Evolutionary conservation across 2,329 filamentous ascomycete genomes (phyloP).

Genomic region (Calonectria pseudoturangicola): DNA sequence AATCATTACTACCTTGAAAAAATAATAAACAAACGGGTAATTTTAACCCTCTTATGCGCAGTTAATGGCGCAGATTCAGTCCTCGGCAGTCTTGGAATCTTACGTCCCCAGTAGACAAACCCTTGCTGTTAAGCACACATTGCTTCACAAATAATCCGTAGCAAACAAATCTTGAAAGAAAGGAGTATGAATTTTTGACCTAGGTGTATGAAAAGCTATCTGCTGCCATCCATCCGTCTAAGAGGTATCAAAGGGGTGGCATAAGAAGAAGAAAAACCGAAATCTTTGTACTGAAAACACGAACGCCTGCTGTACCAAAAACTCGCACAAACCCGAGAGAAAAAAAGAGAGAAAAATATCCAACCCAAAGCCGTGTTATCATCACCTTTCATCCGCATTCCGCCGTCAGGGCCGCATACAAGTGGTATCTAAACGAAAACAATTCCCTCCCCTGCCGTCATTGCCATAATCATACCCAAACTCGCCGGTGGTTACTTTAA

Average conservation of each 20-base stretch:
- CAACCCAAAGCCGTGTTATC: constrained; percentile 13
- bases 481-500: background rate
- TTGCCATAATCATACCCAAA: background rate
- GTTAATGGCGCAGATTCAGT: too few relatives aligned
- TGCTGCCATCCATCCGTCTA: constrained; percentile 30
- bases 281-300: constrained; percentile 16
- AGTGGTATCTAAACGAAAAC: constrained; percentile 20
- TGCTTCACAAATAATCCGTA: background rate
- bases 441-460: background rate
- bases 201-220: constrained; percentile 31
- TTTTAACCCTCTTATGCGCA: too few relatives aligned
- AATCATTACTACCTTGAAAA: background rate
- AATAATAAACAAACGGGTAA: too few relatives aligned
- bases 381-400: constrained; percentile 14
- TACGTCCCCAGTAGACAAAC: too few relatives aligned
- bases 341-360: background rate
- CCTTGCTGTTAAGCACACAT: too few relatives aligned
- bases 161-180: background rate
- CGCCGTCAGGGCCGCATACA: background rate
- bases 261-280: background rate
- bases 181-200: constrained; percentile 27
- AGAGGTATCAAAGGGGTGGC: constrained; percentile 38
- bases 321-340: background rate
- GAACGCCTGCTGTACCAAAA: constrained; percentile 26
- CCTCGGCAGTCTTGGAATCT: too few relatives aligned